A percentile compares a stretch with the other conserved stretches of the same genome.
Conservation (phyloP, 176 grass and related monocot genomes). For the Oryza nivara region DNA sequence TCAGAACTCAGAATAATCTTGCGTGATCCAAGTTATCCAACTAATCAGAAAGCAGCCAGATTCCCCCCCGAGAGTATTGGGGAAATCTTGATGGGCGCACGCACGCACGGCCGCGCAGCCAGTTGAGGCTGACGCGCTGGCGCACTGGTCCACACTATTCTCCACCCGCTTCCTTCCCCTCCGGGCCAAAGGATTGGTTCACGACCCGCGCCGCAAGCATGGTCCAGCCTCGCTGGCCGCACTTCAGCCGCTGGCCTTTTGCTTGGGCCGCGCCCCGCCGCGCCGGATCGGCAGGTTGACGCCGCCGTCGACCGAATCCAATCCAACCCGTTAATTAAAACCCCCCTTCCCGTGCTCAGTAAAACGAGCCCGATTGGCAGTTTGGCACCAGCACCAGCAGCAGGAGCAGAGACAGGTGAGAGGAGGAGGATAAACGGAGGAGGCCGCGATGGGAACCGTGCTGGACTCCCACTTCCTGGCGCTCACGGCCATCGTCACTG, state of each 20-base stretch:
- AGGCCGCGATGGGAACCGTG: slow-evolving; percentile 69
- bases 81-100: background rate
- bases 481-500: slow-evolving; percentile 93
- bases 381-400: background rate
- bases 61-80: too few species aligned
- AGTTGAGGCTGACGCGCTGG: background rate
- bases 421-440: slow-evolving; percentile 1
- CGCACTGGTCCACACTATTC: background rate
- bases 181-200: slow-evolving; percentile 41
- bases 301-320: slow-evolving; percentile 14
- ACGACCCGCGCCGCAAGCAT: slow-evolving; percentile 16
- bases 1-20: background rate
- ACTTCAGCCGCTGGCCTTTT: slow-evolving; percentile 36
- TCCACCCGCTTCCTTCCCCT: background rate
- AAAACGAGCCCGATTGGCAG: background rate
- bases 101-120: background rate
- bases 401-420: background rate
- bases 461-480: slow-evolving; percentile 91
- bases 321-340: slow-evolving; percentile 11
- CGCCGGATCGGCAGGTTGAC: slow-evolving; percentile 16
- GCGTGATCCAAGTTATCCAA: background rate
- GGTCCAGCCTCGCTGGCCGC: slow-evolving; percentile 23
- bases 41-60: background rate
- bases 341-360: background rate
- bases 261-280: background rate